phyloP scores from a whole-genome alignment of 2,329 filamentous ascomycete genomes.

The Aspergillus brasiliensis region DNA sequence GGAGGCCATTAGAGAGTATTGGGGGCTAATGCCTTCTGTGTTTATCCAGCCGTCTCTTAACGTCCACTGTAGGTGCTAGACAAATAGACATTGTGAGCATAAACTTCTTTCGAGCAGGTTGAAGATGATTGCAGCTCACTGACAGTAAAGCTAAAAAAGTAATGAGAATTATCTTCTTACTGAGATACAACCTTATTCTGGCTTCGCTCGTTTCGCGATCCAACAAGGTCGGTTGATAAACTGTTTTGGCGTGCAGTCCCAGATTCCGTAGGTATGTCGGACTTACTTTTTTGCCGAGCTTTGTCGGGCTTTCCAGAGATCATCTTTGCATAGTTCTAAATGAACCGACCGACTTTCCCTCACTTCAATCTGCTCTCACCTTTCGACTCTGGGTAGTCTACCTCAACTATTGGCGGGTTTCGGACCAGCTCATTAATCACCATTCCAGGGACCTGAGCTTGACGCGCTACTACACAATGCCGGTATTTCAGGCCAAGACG shows the following conservation, averaged over 20 bases:
- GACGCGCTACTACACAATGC: constrained; percentile 48
- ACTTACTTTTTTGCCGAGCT: constrained; percentile 21
- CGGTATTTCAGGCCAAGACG: constrained; percentile 68
- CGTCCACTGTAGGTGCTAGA: not conserved
- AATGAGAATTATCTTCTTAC: not conserved
- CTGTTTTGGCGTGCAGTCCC: constrained; percentile 7
- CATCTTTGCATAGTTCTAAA: not conserved
- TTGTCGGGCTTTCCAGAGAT: not conserved
- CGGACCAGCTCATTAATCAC: not conserved
- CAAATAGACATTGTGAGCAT: not conserved
- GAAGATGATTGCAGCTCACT: not conserved
- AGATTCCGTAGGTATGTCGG: constrained; percentile 13
- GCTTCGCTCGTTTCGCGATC: not conserved
- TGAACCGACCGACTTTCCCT: not conserved
- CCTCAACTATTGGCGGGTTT: not conserved
- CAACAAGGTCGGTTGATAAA: not conserved
- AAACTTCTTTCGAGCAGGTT: not conserved
- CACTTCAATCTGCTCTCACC: not conserved
- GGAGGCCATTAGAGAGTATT: constrained; percentile 18
- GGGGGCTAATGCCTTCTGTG: not conserved
- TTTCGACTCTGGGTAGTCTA: not conserved
- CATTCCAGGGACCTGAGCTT: not conserved
- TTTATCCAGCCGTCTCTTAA: not conserved
- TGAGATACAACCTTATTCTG: not conserved
- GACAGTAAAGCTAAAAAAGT: no score